A percentile compares a stretch with the other conserved stretches of the same genome.
Conservation (phyloP, 1,284 basidiomycete genomes). For the Tilletia horrida region DNA sequence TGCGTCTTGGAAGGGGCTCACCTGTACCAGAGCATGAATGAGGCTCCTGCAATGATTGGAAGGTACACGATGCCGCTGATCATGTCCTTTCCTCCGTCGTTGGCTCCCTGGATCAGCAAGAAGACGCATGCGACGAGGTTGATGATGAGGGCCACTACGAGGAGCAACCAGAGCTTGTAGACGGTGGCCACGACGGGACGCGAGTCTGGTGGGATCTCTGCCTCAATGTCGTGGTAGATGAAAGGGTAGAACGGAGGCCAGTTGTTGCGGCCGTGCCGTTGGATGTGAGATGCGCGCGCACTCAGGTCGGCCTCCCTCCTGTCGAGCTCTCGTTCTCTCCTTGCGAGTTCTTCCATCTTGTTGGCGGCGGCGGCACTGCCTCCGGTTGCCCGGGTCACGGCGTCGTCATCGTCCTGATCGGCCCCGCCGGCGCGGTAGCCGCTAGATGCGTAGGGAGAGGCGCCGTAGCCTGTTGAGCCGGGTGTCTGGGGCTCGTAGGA, state of each 20-base stretch:
- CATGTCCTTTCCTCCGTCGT: constrained; percentile 74
- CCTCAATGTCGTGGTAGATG: constrained; percentile 84
- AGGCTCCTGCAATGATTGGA: constrained; percentile 72
- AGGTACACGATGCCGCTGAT: constrained; percentile 70
- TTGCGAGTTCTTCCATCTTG: constrained; percentile 65
- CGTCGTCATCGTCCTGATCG: background rate
- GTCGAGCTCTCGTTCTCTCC: constrained; percentile 74
- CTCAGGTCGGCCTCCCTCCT: constrained; percentile 70
- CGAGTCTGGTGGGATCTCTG: constrained; percentile 80
- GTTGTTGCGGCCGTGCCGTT: constrained; percentile 77
- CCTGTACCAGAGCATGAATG: constrained; percentile 76
- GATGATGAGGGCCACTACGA: constrained; percentile 69
- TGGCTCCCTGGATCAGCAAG: constrained; percentile 71
- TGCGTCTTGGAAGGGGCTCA: background rate
- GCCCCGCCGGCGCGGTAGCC: background rate
- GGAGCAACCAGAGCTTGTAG: constrained; percentile 57
- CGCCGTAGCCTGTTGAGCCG: background rate
- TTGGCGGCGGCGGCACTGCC: constrained; percentile 5
- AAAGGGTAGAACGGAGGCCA: constrained; percentile 89
- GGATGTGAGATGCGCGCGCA: constrained; percentile 64
- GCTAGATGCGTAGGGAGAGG: background rate
- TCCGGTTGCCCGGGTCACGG: constrained; percentile 1
- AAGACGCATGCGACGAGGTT: constrained; percentile 90
- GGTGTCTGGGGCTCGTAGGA: constrained; percentile 32
- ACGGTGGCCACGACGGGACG: constrained; percentile 76